Evolutionary conservation across 225 moss, liverwort and hornwort genomes (phyloP).

Genomic region (Lunularia cruciata): DNA sequence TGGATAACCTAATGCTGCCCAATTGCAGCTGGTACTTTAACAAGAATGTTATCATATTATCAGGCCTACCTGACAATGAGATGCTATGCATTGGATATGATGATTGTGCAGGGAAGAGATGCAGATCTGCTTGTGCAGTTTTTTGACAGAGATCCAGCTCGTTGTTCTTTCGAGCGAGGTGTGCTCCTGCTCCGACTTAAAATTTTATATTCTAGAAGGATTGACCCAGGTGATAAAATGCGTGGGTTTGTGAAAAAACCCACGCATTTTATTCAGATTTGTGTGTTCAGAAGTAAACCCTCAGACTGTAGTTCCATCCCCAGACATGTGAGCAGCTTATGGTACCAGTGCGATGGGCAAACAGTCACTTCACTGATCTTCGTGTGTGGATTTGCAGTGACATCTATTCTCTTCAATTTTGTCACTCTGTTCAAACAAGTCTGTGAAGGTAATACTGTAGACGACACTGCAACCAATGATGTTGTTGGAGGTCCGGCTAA

Average conservation of each 20-base stretch:
- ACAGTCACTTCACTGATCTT: neutral
- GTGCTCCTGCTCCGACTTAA: neutral
- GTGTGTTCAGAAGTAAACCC: too few species aligned
- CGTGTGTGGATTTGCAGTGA: slow-evolving; percentile 53
- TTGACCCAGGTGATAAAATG: too few species aligned
- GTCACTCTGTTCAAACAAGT: slow-evolving; percentile 80
- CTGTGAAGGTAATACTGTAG: slow-evolving; percentile 71
- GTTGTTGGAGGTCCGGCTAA: neutral
- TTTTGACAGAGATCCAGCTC: slow-evolving; percentile 91
- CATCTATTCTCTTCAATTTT: slow-evolving; percentile 86
- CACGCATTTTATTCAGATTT: too few species aligned
- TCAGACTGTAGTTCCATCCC: too few species aligned
- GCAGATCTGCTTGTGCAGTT: slow-evolving; percentile 86
- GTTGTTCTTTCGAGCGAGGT: slow-evolving; percentile 96
- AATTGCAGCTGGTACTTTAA: too few species aligned
- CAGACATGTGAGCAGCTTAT: neutral
- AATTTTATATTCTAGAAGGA: too few species aligned
- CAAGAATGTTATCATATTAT: too few species aligned
- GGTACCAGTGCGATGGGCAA: neutral
- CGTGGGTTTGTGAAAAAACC: too few species aligned
- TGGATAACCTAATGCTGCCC: too few species aligned
- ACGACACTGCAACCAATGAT: neutral
- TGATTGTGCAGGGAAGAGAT: slow-evolving; percentile 76
- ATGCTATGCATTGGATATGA: too few species aligned
- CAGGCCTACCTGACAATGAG: too few species aligned